Conservation (phyloP, 2,329 filamentous ascomycete genomes). For the Neurospora sp. region DNA sequence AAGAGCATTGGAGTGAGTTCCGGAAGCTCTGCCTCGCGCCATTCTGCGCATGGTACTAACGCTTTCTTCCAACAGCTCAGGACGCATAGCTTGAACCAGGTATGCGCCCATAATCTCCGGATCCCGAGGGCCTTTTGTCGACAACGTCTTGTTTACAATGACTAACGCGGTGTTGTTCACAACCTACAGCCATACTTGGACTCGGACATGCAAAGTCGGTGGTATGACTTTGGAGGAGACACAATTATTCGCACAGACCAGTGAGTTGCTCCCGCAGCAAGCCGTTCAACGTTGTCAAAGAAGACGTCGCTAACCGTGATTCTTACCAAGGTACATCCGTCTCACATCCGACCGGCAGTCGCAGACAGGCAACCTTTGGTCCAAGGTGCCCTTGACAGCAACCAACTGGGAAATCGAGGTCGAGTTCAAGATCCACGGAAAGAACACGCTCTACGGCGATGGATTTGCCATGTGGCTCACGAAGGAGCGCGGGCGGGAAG, state of each 20-base stretch:
- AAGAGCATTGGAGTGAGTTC: constrained; percentile 41
- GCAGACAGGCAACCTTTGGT: constrained; percentile 89
- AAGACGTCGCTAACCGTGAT: constrained; percentile 1
- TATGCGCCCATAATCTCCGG: constrained; percentile 32
- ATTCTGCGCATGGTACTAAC: constrained; percentile 7
- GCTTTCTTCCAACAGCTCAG: constrained; percentile 49
- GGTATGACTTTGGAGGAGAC: constrained; percentile 98
- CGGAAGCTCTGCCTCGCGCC: not conserved
- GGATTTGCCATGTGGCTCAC: constrained; percentile 98
- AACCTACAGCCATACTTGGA: constrained; percentile 76
- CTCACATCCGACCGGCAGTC: constrained; percentile 85
- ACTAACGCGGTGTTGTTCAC: not conserved
- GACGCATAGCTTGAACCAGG: constrained; percentile 75
- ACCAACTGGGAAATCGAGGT: constrained; percentile 99
- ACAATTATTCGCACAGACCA: constrained; percentile 68
- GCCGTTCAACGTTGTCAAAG: not conserved
- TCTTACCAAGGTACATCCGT: constrained; percentile 65
- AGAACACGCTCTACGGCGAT: constrained; percentile 85
- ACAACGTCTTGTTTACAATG: constrained; percentile 8
- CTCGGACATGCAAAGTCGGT: constrained; percentile 94
- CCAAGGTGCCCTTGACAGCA: constrained; percentile 84
- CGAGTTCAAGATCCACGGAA: constrained; percentile 88
- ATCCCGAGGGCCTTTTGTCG: constrained; percentile 6
- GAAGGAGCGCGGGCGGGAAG: constrained; percentile 73
- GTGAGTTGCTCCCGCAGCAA: constrained; percentile 33